These are phyloP conservation scores for Immersiporthe knoxdaviesiana DNA, from an alignment of 2,329 filamentous ascomycete species.

Conservation along the genomic window DNA sequence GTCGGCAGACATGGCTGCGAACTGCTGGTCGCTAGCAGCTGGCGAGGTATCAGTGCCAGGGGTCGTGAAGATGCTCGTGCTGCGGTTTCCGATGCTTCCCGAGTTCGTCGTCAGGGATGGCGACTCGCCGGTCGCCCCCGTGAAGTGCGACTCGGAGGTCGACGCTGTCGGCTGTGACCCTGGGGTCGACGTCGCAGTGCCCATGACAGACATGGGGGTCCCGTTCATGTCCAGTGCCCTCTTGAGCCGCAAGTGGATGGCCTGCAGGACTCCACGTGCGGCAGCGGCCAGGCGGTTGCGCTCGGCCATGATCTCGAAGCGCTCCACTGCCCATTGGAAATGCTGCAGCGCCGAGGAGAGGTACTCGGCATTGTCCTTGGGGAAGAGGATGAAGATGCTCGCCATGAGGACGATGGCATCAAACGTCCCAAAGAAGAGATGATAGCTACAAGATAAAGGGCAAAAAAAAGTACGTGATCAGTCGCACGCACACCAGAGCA, in stretches of 20 bases:
- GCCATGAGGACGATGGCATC: constrained; percentile 65
- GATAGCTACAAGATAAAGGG: constrained; percentile 43
- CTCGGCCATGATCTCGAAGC: constrained; percentile 59
- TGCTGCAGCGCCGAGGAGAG: constrained; percentile 55
- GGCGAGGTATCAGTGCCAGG: constrained; percentile 12
- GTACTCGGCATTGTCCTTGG: constrained; percentile 55
- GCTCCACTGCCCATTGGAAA: constrained; percentile 62
- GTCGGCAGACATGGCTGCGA: background rate
- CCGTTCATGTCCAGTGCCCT: constrained; percentile 47
- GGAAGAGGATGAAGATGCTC: constrained; percentile 64
- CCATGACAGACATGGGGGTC: background rate
- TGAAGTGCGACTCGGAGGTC: background rate
- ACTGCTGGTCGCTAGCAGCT: constrained; percentile 5
- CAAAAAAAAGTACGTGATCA: background rate
- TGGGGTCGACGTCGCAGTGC: background rate
- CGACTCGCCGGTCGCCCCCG: background rate
- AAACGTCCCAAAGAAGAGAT: constrained; percentile 65
- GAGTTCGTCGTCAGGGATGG: constrained; percentile 28
- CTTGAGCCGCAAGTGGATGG: constrained; percentile 57
- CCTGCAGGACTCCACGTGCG: constrained; percentile 58
- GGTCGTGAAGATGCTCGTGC: constrained; percentile 20
- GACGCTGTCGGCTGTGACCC: background rate
- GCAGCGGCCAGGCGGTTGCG: constrained; percentile 58
- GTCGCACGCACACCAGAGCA: background rate
- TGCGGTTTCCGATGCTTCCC: constrained; percentile 22